These are phyloP conservation scores for Cadophora sp. DNA, from an alignment of 2,329 filamentous ascomycete genomes.

Conservation along the genomic window DNA sequence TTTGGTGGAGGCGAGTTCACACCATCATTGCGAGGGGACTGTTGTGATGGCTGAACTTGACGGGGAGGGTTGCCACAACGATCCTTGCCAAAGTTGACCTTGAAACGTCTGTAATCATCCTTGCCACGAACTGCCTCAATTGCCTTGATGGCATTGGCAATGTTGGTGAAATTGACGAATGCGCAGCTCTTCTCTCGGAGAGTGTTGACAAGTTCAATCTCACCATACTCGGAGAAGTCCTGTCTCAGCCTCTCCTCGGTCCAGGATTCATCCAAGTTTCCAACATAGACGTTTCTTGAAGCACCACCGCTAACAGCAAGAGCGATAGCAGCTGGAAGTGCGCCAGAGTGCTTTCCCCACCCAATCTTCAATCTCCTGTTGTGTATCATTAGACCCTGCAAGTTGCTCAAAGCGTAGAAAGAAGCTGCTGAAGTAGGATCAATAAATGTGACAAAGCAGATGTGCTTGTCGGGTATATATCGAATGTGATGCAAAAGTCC, in stretches of 20 bases:
- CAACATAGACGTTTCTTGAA: slow-evolving; percentile 98
- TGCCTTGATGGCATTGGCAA: slow-evolving; percentile 98
- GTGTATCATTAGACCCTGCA: slow-evolving; percentile 99
- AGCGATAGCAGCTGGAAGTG: slow-evolving; percentile 92
- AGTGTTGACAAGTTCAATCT: slow-evolving; percentile 97
- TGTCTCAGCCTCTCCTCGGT: slow-evolving; percentile 94
- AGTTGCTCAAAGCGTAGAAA: slow-evolving; percentile 96
- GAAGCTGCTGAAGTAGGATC: slow-evolving; percentile 97
- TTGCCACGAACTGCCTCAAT: slow-evolving; percentile 95
- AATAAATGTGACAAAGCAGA: slow-evolving; percentile 99
- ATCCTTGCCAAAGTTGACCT: slow-evolving; percentile 99
- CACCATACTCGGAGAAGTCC: slow-evolving; percentile 96
- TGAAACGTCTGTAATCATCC: slow-evolving; percentile 98
- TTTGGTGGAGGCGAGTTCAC: slow-evolving; percentile 60
- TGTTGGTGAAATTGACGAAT: slow-evolving; percentile 99
- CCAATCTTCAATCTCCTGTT: slow-evolving; percentile 97
- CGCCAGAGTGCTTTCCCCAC: slow-evolving; percentile 98
- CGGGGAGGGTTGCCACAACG: slow-evolving; percentile 95
- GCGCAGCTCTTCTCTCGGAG: slow-evolving; percentile 98
- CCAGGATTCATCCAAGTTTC: slow-evolving; percentile 97
- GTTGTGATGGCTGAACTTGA: slow-evolving; percentile 72
- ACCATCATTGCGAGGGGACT: slow-evolving; percentile 70
- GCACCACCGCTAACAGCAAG: slow-evolving; percentile 95
- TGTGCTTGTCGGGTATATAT: slow-evolving; percentile 99
- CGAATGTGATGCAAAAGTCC: slow-evolving; percentile 97